phyloP scores from a whole-genome alignment of 129 eudicot species.

The Logfia minima region DNA sequence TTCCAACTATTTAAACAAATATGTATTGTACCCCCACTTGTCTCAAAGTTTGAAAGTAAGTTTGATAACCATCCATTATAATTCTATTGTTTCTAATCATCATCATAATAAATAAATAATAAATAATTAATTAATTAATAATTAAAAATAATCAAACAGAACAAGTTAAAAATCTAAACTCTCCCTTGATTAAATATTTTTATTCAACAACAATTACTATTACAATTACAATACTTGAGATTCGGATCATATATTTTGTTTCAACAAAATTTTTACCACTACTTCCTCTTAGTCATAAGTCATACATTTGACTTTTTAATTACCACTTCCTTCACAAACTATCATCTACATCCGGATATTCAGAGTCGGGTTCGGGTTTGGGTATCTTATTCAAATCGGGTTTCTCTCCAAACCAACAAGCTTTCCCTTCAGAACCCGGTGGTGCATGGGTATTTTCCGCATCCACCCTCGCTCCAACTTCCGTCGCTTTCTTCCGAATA shows the following conservation, averaged over 20 bases:
- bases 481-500: slow-evolving; percentile 71
- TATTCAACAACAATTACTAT: slow-evolving; percentile 9
- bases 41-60: not conserved
- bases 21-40: slow-evolving; percentile 1
- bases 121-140: too few relatives aligned
- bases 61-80: not conserved
- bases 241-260: not conserved
- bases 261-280: not conserved
- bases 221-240: slow-evolving; percentile 6
- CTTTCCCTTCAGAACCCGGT: not conserved
- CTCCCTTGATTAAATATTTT: not conserved
- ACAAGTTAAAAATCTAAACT: not conserved
- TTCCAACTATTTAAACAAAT: not conserved
- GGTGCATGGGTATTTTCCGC: slow-evolving; percentile 25
- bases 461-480: slow-evolving; percentile 85
- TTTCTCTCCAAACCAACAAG: slow-evolving; percentile 58
- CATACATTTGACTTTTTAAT: not conserved
- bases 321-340: slow-evolving; percentile 30
- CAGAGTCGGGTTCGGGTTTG: slow-evolving; percentile 57
- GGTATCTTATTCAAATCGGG: slow-evolving; percentile 81
- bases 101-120: too few relatives aligned
- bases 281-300: not conserved
- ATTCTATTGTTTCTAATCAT: too few relatives aligned
- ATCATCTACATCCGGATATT: slow-evolving; percentile 42
- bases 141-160: not conserved